These are phyloP conservation scores for Euphorbia tirucalli DNA, from an alignment of 345 rosid species.

Conservation along the genomic window DNA sequence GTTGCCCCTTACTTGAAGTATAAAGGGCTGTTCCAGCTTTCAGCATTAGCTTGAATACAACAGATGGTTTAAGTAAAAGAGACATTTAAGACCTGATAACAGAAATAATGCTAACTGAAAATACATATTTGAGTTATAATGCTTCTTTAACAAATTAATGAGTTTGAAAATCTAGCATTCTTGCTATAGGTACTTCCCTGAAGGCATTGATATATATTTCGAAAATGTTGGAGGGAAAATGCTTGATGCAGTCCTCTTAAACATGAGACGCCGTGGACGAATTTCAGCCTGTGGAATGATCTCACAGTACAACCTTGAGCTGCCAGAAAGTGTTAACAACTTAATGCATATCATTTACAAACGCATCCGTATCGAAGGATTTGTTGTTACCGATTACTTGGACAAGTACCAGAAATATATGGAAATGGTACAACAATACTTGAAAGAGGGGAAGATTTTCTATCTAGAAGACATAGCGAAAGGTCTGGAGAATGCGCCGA, in stretches of 20 bases:
- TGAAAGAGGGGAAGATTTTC: background rate
- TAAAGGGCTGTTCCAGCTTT: no score
- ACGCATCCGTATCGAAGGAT: background rate
- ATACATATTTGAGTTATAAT: no score
- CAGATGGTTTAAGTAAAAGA: no score
- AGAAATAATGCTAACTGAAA: no score
- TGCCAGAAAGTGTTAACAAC: background rate
- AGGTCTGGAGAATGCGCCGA: background rate
- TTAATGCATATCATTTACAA: background rate
- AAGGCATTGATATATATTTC: background rate
- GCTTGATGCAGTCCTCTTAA: background rate
- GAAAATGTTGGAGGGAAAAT: background rate
- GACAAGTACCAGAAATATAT: background rate
- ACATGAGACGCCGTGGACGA: background rate
- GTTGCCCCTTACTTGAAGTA: no score
- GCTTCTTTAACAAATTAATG: no score
- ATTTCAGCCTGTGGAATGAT: background rate
- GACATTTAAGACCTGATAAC: no score
- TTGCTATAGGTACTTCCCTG: background rate
- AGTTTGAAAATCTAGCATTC: no score
- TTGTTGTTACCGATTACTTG: background rate
- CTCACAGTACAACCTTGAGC: background rate
- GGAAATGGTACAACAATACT: background rate
- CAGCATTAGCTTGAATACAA: no score
- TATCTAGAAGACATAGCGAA: background rate